These are phyloP conservation scores for Clarireedia paspali DNA, from an alignment of 2,329 filamentous ascomycete genomes.

Conservation along the genomic window DNA sequence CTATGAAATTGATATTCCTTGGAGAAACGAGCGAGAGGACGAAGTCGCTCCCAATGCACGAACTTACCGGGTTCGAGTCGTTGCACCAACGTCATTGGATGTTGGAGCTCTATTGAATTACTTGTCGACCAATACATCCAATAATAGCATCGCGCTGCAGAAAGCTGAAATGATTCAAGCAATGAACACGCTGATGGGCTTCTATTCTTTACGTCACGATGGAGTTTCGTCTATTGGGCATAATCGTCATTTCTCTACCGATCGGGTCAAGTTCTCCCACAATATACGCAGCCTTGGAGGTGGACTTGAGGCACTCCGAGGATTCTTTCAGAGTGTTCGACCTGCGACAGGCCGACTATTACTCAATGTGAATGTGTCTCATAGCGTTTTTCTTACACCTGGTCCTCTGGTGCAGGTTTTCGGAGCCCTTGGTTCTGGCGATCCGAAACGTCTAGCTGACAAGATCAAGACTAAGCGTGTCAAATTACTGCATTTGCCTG, in stretches of 20 bases:
- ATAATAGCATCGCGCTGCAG: constrained; percentile 12
- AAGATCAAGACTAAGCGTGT: constrained; percentile 35
- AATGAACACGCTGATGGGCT: constrained; percentile 49
- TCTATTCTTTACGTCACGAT: constrained; percentile 33
- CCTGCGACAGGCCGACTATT: constrained; percentile 49
- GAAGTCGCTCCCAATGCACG: constrained; percentile 15
- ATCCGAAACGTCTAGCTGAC: constrained; percentile 15
- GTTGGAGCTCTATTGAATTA: constrained; percentile 15
- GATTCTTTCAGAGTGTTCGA: constrained; percentile 55
- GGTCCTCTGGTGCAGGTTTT: constrained; percentile 35
- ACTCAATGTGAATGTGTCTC: constrained; percentile 56
- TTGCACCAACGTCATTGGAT: constrained; percentile 16
- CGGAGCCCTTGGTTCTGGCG: constrained; percentile 23
- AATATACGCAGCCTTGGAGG: constrained; percentile 34
- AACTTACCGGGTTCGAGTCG: constrained; percentile 17
- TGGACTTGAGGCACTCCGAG: constrained; percentile 49
- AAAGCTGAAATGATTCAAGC: constrained; percentile 47
- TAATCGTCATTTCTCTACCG: constrained; percentile 45
- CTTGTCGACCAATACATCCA: constrained; percentile 14
- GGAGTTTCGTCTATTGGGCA: constrained; percentile 38
- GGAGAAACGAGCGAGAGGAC: constrained; percentile 24
- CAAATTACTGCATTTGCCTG: constrained; percentile 31
- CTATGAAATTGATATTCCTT: constrained; percentile 15
- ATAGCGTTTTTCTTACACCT: constrained; percentile 48
- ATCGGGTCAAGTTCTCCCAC: constrained; percentile 15